Evolutionary conservation across 179 eudicot species (phyloP).

Genomic region (Beta corolliflora): DNA sequence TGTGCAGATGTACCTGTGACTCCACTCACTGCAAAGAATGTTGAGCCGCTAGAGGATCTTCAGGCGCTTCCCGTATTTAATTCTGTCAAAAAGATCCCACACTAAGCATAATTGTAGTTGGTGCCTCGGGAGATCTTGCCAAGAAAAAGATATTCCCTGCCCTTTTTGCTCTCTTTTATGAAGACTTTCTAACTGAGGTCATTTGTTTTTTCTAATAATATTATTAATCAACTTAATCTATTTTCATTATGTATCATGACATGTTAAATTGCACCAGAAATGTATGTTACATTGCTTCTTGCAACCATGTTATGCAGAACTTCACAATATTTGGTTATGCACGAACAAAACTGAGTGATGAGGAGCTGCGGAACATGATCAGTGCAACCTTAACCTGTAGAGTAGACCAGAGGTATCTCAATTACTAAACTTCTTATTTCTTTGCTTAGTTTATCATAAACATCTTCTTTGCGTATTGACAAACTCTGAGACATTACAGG

Average conservation of each 20-base stretch:
- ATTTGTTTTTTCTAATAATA: not conserved
- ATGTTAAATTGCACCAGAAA: not conserved
- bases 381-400: slow-evolving; percentile 81
- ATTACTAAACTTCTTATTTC: not conserved
- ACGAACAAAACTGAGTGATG: slow-evolving; percentile 70
- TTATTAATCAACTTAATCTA: not conserved
- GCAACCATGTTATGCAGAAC: slow-evolving; percentile 42
- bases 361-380: slow-evolving; percentile 70
- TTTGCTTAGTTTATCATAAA: slow-evolving; percentile 9
- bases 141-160: slow-evolving; percentile 94
- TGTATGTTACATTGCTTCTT: not conserved
- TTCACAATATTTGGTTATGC: slow-evolving; percentile 75
- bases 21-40: slow-evolving; percentile 37
- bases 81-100: slow-evolving; percentile 40
- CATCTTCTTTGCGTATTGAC: slow-evolving; percentile 16
- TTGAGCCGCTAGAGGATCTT: slow-evolving; percentile 26
- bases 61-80: slow-evolving; percentile 27
- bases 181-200: slow-evolving; percentile 75
- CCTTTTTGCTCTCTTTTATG: slow-evolving; percentile 80
- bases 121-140: slow-evolving; percentile 96
- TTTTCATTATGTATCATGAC: not conserved
- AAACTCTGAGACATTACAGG: slow-evolving; percentile 38
- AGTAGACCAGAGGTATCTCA: slow-evolving; percentile 67
- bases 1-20: slow-evolving; percentile 48
- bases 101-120: slow-evolving; percentile 78